Evolutionary conservation across 495 filamentous ascomycete species (phyloP), one percentile per base, ranked within the genome.

Genomic region (Talaromyces nanjingensis): DNA sequence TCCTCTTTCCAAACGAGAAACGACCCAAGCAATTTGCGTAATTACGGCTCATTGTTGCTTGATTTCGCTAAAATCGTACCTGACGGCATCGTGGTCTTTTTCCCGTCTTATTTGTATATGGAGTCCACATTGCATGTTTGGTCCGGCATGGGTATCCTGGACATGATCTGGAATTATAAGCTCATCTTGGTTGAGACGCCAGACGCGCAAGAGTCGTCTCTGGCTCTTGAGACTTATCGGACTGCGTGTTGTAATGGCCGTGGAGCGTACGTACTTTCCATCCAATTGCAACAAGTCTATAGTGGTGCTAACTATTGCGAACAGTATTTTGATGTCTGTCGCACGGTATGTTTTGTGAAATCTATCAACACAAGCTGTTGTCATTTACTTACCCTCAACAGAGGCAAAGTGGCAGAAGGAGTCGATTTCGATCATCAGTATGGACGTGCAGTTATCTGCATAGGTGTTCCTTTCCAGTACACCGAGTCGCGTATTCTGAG

Each of bases 371-470:
- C 5, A 25, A 1, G 45, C 20, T 1, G 1, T 14, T 1, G 16
- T 37, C 11, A 54, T 2, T n/a, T 54, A 37, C 60, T 62, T 34
- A 62, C 91, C 72, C 93, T 97, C 73, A 94, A 92, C 6, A 91
- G 96, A 71, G 96, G 96, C 11, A 99, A 99, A 72, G 96, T 99
- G 2, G 91, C 87, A 2, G 96, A 99, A 69, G 96, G 96, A 52
- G 97, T 99, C 61, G 96, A 99, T 84, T 99, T 99, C 69, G 96
- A 99, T 72, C 94, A 99, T 69, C 93, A 99, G 67, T 99, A 97
- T 74, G 96, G 96, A 16, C 91, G 96, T 64, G 94, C 93, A 1
- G 96, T 99, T 79, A 71, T 99, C 11, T 96, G 92, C 74, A 97
- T 99, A 64, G 94, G 96, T 67, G 93, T 97, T 4, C 96, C 96